These are phyloP conservation scores for Ambrosia hybrid DNA, from an alignment of 140 eudicot genomes.

Conservation along the genomic window DNA sequence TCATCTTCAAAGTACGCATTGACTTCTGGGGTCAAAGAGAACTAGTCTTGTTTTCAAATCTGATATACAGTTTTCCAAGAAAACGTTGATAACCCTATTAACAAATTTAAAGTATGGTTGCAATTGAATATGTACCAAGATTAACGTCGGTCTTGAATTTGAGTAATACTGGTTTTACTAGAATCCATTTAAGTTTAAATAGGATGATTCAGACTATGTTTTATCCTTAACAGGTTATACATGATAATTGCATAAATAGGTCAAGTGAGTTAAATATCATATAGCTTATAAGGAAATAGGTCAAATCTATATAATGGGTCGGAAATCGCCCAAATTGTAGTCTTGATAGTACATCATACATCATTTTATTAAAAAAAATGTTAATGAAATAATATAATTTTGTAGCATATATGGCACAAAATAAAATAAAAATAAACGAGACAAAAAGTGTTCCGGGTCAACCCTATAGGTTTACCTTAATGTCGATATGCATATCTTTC, in stretches of 20 bases:
- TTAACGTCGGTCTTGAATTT: slow-evolving; percentile 14
- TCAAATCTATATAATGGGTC: background rate
- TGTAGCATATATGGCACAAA: background rate
- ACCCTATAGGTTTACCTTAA: slow-evolving; percentile 9
- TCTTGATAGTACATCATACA: background rate
- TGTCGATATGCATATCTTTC: slow-evolving; percentile 21
- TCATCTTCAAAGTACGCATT: slow-evolving; percentile 1
- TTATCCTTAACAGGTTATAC: too few species aligned
- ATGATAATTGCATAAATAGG: too few species aligned
- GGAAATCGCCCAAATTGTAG: background rate
- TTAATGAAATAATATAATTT: background rate
- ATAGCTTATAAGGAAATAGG: background rate
- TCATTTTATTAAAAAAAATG: too few species aligned
- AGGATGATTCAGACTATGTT: background rate
- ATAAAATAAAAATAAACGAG: background rate
- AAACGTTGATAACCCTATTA: background rate
- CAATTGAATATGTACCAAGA: slow-evolving; percentile 9
- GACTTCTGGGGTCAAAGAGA: slow-evolving; percentile 20
- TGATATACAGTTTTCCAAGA: background rate
- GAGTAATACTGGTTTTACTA: background rate
- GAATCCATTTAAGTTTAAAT: background rate
- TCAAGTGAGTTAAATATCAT: too few species aligned
- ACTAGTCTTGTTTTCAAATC: background rate
- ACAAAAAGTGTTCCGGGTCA: background rate
- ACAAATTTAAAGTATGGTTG: background rate